Evolutionary conservation across 2,329 filamentous ascomycete genomes (phyloP).

Genomic region (Epichloe festucae): DNA sequence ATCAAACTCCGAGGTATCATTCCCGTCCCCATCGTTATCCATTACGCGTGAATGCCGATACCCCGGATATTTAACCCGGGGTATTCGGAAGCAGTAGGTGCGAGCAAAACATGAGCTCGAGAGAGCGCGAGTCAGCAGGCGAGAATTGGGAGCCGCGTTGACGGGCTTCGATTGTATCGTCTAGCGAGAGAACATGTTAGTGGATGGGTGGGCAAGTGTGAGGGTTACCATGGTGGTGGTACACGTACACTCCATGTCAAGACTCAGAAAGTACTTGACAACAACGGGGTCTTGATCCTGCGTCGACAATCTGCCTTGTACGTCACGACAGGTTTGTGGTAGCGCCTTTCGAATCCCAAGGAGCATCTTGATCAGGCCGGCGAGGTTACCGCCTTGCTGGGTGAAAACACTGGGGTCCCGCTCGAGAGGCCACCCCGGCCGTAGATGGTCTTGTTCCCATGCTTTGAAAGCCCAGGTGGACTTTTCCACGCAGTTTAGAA

Average conservation of each 20-base stretch:
- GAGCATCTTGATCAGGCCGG: slow-evolving; percentile 47
- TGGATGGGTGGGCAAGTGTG: no score
- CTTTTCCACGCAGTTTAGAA: slow-evolving; percentile 54
- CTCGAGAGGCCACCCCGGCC: slow-evolving; percentile 48
- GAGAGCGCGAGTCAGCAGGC: slow-evolving; percentile 34
- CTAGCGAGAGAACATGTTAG: slow-evolving; percentile 9
- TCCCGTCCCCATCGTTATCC: slow-evolving; percentile 17
- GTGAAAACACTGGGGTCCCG: slow-evolving; percentile 42
- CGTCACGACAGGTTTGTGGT: slow-evolving; percentile 35
- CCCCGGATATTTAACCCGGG: slow-evolving; percentile 1
- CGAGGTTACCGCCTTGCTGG: slow-evolving; percentile 45
- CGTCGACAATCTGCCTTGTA: slow-evolving; percentile 35
- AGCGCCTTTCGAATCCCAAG: slow-evolving; percentile 46
- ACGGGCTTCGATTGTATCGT: slow-evolving; percentile 26
- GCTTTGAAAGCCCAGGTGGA: slow-evolving; percentile 57
- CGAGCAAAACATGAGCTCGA: slow-evolving; percentile 37
- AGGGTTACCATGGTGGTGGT: neutral
- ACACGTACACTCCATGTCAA: slow-evolving; percentile 48
- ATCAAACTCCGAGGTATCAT: slow-evolving; percentile 13
- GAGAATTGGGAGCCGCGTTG: slow-evolving; percentile 40
- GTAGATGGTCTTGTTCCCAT: slow-evolving; percentile 50
- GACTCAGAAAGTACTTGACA: slow-evolving; percentile 38
- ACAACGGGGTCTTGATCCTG: slow-evolving; percentile 34
- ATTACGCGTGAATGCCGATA: slow-evolving; percentile 9
- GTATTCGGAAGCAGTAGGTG: slow-evolving; percentile 30